Conservation (phyloP, 2,329 filamentous ascomycete genomes). For the Trichoderma endophyticum region DNA sequence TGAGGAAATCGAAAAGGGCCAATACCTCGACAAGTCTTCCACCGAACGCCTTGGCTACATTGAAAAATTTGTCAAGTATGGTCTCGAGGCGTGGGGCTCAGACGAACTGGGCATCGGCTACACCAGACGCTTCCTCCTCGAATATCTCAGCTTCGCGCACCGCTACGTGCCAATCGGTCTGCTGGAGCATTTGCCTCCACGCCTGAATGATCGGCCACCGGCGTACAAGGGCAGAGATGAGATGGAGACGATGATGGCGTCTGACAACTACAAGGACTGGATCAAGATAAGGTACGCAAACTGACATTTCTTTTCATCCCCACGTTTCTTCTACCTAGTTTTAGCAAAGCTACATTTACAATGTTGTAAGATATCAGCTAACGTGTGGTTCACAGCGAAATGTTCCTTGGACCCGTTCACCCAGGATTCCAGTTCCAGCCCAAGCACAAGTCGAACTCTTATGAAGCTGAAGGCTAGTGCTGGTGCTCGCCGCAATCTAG, state of each 20-base stretch:
- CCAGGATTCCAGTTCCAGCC: constrained; percentile 91
- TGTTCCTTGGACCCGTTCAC: constrained; percentile 92
- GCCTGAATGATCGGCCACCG: constrained; percentile 84
- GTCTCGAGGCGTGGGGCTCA: constrained; percentile 90
- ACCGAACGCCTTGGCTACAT: constrained; percentile 80
- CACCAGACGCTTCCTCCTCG: constrained; percentile 86
- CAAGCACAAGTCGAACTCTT: constrained; percentile 94
- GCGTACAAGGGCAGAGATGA: constrained; percentile 82
- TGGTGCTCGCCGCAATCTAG: background rate
- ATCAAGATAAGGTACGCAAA: constrained; percentile 86
- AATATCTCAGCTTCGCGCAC: constrained; percentile 92
- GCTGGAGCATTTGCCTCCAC: constrained; percentile 82
- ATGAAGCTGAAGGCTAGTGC: constrained; percentile 67
- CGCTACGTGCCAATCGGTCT: constrained; percentile 89
- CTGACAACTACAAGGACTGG: constrained; percentile 93
- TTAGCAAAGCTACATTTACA: background rate
- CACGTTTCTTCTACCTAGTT: background rate
- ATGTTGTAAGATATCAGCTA: background rate
- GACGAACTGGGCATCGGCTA: constrained; percentile 92
- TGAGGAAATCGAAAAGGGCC: constrained; percentile 86
- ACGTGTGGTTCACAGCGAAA: constrained; percentile 62
- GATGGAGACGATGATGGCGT: constrained; percentile 87
- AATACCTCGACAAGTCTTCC: constrained; percentile 94
- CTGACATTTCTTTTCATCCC: background rate
- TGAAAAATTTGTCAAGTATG: constrained; percentile 86